Evolutionary conservation across 73 alveolate genomes (phyloP), one percentile per base, ranked within the genome.

Genomic region (Uronychia binucleata): DNA sequence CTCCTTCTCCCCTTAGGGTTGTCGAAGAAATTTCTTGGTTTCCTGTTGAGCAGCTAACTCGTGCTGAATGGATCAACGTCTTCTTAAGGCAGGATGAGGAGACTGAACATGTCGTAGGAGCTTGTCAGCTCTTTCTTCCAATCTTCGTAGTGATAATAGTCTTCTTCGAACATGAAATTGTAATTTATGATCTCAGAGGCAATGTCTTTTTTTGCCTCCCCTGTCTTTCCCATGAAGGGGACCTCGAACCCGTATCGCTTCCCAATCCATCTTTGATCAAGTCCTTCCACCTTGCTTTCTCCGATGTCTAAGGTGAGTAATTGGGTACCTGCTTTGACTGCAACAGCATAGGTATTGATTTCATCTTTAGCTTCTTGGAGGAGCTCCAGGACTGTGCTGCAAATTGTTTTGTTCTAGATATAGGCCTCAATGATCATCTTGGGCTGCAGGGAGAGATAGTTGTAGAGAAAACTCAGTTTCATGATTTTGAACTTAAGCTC

Each of bases 111-210:
- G 78, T 84, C 92, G 81, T 31, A 88, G 30, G 75, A 80, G 26
- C 74, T 67, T 59, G 57, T 33, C 57, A 82, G 34, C 60, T 82
- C 74, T 46, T 77, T 35, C 31, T 75, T 76, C 97, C 97, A 92
- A 81, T 92, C 97, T 1, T 83, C 80, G 74, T 92, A 92, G 77
- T 92, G 97, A 86, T 67, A 88, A 76, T 92, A 92, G 58, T 92
- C 92, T 25, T 77, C 83, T 1, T 67, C 77, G 93, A 89, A 88
- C 93, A 92, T 84, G 60, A 92, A 88, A 58, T 86, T 86, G 35
- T 90, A 79, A 59, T 92, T 92, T 0, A 92, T 1, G 32, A 92
- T 31, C 76, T 92, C 97, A 29, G 85, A 85, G 79, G 59, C 86
- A 11, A 92, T 78, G 75, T 90, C 85, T 74, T 75, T 83, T 59